Evolutionary conservation across 2,329 filamentous ascomycete genomes (phyloP).

Genomic region (Pseudogymnoascus sp.): DNA sequence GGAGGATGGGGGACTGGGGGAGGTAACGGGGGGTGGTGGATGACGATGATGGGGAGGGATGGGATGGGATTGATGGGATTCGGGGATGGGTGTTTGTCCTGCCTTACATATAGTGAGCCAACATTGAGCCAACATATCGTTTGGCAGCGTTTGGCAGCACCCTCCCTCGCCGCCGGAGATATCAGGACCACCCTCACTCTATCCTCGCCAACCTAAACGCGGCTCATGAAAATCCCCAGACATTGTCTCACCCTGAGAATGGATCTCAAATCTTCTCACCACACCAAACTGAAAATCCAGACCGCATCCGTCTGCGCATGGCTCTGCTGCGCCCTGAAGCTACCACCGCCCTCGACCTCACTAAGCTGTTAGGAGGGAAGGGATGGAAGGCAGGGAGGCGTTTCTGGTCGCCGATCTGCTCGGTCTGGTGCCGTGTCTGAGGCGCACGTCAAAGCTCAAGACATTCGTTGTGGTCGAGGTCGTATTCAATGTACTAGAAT

Average conservation of each 20-base stretch:
- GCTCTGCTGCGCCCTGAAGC: background rate
- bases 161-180: background rate
- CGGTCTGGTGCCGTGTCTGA: background rate
- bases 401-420: background rate
- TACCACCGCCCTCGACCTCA: background rate
- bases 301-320: background rate
- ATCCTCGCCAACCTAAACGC: background rate
- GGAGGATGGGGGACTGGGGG: background rate
- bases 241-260: background rate
- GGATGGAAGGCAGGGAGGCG: background rate
- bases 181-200: background rate
- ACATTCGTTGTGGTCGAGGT: background rate
- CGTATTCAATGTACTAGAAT: too few species aligned
- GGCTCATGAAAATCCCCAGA: background rate
- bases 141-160: background rate
- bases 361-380: background rate
- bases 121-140: background rate
- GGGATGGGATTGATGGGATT: background rate
- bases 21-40: background rate
- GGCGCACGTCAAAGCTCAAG: background rate
- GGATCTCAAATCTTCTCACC: background rate
- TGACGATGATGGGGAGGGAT: background rate
- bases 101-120: background rate
- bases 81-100: background rate
- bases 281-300: background rate